Evolutionary conservation across 805 yeast species (phyloP).

Genomic region (Ogataea paradorogensis): DNA sequence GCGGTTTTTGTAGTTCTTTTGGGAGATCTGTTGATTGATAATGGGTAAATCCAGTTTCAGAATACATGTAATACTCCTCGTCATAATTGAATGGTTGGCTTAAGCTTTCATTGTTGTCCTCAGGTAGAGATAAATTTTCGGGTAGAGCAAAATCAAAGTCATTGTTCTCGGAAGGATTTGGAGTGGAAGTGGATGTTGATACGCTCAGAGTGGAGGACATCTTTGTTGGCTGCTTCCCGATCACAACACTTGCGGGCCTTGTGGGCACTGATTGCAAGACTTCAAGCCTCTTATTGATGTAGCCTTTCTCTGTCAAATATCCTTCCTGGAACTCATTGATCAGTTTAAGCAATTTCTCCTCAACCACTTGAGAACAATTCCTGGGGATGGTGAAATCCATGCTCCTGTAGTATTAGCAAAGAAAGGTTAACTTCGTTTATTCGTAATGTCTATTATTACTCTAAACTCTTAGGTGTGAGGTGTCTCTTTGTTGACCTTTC

Average conservation of each 20-base stretch:
- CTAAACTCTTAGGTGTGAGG: background rate
- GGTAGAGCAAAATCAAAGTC: constrained; percentile 11
- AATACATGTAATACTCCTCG: constrained; percentile 14
- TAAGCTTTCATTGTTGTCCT: constrained; percentile 12
- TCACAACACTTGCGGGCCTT: constrained; percentile 10
- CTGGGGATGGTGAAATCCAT: constrained; percentile 52
- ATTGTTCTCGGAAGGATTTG: constrained; percentile 15
- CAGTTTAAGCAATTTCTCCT: constrained; percentile 39
- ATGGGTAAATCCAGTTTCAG: background rate
- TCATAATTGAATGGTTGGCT: constrained; percentile 14
- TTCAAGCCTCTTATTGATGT: constrained; percentile 52
- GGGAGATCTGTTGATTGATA: constrained; percentile 9
- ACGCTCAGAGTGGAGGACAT: constrained; percentile 10
- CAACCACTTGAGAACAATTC: constrained; percentile 36
- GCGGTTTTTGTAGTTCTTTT: constrained; percentile 52
- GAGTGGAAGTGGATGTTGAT: constrained; percentile 17
- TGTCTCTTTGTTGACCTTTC: background rate
- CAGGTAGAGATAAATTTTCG: constrained; percentile 12
- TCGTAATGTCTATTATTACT: background rate
- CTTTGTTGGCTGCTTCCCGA: constrained; percentile 14
- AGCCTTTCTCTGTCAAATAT: constrained; percentile 71
- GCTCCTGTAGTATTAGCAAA: background rate
- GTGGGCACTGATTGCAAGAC: constrained; percentile 29
- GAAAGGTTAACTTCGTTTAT: background rate
- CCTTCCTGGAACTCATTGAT: constrained; percentile 60